Evolutionary conservation across 768 basidiomycete species (phyloP), one percentile per base, ranked within the genome.

Genomic region (Russula griseocarnosa): DNA sequence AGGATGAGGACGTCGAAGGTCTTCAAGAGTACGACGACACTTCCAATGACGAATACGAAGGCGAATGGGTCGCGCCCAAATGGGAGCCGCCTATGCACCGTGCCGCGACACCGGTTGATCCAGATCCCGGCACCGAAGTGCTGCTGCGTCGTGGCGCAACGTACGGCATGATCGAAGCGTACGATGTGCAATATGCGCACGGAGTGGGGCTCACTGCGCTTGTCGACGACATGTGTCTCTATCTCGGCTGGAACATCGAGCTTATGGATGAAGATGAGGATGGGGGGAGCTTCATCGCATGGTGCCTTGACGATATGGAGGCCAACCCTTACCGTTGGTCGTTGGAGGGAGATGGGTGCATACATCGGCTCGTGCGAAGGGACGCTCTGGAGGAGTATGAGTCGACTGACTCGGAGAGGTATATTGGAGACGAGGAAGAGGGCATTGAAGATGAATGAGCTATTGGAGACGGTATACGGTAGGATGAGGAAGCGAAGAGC

Each of bases 201-300:
- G 63, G 71, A n/a, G 74, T 76, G 16, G 87, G 87, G 3, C 76
- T 90, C 46, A 68, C 81, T 22, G 82, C 82, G 11, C 56, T 72
- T 28, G 71, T 75, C 30, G 72, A 76, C 28, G 74, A 70, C 18
- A 75, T 79, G 69, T 76, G 80, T 30, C 70, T 89, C 10, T 85
- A 78, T 66, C 77, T 90, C 5, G 88, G 88, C 5, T 90, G 86
- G 86, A 89, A 88, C 67, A 79, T 90, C 59, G 67, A 74, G 22
- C 72, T 86, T 53, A 78, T 74, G 42, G 72, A 73, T 8, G 76
- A 75, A 47, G 81, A 82, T 67, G 72, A 74, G 11, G 72, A 70
- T 22, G 81, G 81, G 22, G 74, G 75, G 24, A 62, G 67, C 47
- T 82, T 72, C 69, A 78, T 82, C 72, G 75, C 72, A 24, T 75